A percentile compares a stretch with the other conserved stretches of the same genome.
These are phyloP conservation scores for Penicillium hordei DNA, from an alignment of 2,329 filamentous ascomycete species.

Conservation along the genomic window DNA sequence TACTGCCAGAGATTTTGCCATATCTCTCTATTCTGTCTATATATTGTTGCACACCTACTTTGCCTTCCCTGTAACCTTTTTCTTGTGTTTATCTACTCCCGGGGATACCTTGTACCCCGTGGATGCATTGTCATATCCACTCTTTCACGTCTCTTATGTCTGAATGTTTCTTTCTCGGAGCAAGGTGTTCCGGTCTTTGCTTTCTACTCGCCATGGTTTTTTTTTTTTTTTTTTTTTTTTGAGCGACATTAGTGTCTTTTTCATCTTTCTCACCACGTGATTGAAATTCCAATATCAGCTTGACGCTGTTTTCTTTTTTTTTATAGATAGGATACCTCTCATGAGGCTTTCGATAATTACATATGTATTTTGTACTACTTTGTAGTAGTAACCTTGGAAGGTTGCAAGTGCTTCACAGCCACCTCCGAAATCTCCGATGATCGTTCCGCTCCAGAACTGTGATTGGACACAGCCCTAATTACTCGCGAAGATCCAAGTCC, in stretches of 20 bases:
- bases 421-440: neutral
- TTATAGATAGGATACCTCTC: neutral
- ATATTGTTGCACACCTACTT: constrained; percentile 18
- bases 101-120: constrained; percentile 7
- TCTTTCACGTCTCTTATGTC: constrained; percentile 29
- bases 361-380: neutral
- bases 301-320: constrained; percentile 4
- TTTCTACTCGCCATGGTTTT: neutral
- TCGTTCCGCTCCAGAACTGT: neutral
- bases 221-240: neutral
- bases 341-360: neutral
- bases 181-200: constrained; percentile 20
- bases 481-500: neutral
- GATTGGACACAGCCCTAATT: neutral
- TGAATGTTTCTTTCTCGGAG: constrained; percentile 18
- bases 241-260: neutral
- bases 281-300: constrained; percentile 12
- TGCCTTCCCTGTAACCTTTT: constrained; percentile 18
- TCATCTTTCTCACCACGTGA: neutral
- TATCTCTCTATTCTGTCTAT: constrained; percentile 14
- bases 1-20: neutral
- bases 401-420: neutral
- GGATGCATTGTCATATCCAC: constrained; percentile 21
- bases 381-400: neutral
- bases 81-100: constrained; percentile 15